Base-by-base conservation (phyloP, 257 asterid genomes). In the Asclepias syriaca region DNA sequence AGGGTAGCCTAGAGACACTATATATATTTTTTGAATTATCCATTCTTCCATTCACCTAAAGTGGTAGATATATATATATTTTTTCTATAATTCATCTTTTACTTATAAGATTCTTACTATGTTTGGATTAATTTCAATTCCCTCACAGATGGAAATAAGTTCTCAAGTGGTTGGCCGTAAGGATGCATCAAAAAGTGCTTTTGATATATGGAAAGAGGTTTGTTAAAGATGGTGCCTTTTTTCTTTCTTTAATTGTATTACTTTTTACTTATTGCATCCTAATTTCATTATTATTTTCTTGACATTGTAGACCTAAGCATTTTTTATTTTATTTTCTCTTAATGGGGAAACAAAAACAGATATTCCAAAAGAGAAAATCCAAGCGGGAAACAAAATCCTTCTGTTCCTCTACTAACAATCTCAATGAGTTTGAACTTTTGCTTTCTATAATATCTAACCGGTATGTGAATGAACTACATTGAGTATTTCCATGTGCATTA, bases 191-290 rank as follows among this genome's bases (percentile, higher is more conserved):
- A 92, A 72, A 86, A 90, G 93, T 83, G 95, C 96, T 71, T 87
- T 95, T 77, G 97, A 90, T 75, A 72, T 95, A 77, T 95, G 99
- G 99, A 95, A 92, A 88, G 98, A 90, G 95, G 99, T 91, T 72
- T 87, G 75, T 61, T 58, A n/a, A 55, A 34, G 63, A 66, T 50
- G 9, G 10, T 32, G 6, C 18, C 12, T 43, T 13, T 66, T 66
- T 53, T 10, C 53, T 48, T 11, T 6, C 46, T 67, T 50, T 61
- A 19, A 2, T 69, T 49, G 14, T 34, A 14, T 69, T n/a, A 48
- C 58, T 54, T 29, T 53, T 66, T 69, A 64, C 40, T 13, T 57
- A 46, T 40, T 75, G 70, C 69, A 70, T 70, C 22, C 51, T 61
- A 49, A 39, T 45, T 43, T 18, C 59, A 19, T 54, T n/a, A 18